These are phyloP conservation scores for Pseudocohnilembus persalinus DNA, from an alignment of 169 alveolate genomes.

Conservation along the genomic window DNA sequence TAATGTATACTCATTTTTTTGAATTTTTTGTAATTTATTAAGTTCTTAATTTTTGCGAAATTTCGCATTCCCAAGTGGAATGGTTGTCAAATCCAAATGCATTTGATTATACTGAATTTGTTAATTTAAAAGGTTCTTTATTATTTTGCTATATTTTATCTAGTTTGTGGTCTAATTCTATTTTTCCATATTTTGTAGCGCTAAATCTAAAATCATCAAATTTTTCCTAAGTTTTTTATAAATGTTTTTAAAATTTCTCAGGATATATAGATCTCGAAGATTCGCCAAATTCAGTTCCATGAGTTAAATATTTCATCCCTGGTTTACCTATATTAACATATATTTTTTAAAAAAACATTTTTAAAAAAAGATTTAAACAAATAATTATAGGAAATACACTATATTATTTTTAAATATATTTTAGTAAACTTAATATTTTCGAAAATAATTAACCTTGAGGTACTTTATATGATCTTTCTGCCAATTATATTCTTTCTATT, in stretches of 20 bases:
- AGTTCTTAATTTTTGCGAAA: neutral
- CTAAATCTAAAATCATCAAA: constrained; percentile 35
- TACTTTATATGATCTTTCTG: constrained; percentile 46
- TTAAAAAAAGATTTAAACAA: neutral
- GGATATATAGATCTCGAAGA: constrained; percentile 15
- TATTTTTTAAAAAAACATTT: neutral
- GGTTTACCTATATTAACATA: neutral
- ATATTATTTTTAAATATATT: neutral
- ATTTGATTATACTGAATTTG: constrained; percentile 34
- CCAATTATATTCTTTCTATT: constrained; percentile 26
- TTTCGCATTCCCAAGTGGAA: constrained; percentile 49
- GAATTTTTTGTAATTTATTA: neutral
- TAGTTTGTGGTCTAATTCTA: constrained; percentile 30
- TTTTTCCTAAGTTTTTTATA: constrained; percentile 20
- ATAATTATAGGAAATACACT: neutral
- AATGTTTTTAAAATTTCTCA: constrained; percentile 21
- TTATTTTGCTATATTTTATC: constrained; percentile 32
- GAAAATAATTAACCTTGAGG: constrained; percentile 20
- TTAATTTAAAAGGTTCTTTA: constrained; percentile 49
- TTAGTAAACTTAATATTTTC: neutral
- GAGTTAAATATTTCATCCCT: constrained; percentile 36
- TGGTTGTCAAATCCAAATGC: constrained; percentile 42
- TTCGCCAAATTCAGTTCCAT: constrained; percentile 31
- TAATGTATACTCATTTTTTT: neutral
- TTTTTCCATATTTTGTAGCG: constrained; percentile 48